Percentiles rank a stretch among this genome's conserved stretches.
Conservation (phyloP, 2,329 filamentous ascomycete genomes). For the Xylaria sp. region DNA sequence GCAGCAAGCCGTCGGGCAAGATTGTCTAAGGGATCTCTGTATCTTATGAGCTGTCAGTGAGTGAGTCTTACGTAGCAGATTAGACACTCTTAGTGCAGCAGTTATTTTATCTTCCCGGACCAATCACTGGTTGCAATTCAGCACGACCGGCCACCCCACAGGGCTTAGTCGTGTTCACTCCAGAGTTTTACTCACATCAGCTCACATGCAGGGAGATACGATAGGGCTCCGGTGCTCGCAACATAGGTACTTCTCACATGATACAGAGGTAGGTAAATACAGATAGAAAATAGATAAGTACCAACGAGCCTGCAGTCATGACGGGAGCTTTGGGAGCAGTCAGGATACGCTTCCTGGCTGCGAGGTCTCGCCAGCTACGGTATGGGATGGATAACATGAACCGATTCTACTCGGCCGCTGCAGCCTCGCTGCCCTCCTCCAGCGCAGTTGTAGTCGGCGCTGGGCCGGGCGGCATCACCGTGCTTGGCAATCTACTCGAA, state of each 20-base stretch:
- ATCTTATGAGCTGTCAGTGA: neutral
- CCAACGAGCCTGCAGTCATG: slow-evolving; percentile 24
- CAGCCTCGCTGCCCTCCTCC: slow-evolving; percentile 25
- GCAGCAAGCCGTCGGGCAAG: neutral
- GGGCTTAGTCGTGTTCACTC: neutral
- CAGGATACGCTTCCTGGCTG: slow-evolving; percentile 16
- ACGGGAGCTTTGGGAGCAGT: slow-evolving; percentile 20
- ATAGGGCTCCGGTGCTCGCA: slow-evolving; percentile 22
- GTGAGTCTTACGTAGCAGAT: neutral
- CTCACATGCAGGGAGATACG: neutral
- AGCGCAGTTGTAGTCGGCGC: slow-evolving; percentile 67
- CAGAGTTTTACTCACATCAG: neutral
- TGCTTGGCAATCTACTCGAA: slow-evolving; percentile 70
- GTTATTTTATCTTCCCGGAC: neutral
- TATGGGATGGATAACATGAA: slow-evolving; percentile 37
- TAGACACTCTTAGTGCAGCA: neutral
- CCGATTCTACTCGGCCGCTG: slow-evolving; percentile 52
- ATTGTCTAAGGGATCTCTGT: neutral
- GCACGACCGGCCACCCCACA: neutral
- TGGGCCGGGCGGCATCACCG: slow-evolving; percentile 69
- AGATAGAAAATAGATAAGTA: neutral
- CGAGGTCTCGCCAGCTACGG: neutral
- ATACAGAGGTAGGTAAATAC: neutral
- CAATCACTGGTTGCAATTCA: slow-evolving; percentile 4
- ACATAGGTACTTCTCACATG: neutral